Evolutionary conservation across 2,329 filamentous ascomycete genomes (phyloP).

Genomic region (Teratosphaeria epicoccoides): DNA sequence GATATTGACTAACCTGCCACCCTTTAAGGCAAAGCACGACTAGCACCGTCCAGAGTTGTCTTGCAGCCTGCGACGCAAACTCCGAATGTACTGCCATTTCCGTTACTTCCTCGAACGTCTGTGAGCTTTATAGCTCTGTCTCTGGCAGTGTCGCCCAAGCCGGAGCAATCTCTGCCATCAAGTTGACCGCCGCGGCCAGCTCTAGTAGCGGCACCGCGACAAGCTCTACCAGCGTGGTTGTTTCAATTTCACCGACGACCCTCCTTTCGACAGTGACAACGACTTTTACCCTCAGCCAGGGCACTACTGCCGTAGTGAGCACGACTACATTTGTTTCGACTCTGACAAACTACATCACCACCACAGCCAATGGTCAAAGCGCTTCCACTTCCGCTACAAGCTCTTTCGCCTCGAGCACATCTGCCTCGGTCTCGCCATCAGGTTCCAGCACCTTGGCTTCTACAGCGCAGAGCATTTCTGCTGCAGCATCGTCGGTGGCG

Average conservation of each 20-base stretch:
- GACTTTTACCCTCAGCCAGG: not conserved
- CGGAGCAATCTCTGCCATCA: not conserved
- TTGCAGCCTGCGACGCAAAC: not conserved
- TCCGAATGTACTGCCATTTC: not conserved
- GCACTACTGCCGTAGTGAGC: not conserved
- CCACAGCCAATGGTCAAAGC: not conserved
- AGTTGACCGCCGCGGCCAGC: not conserved
- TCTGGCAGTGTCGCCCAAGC: not conserved
- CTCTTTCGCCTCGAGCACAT: not conserved
- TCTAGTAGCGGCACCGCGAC: not conserved
- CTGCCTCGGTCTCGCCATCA: not conserved
- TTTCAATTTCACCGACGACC: not conserved
- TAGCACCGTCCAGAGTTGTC: not conserved
- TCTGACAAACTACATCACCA: not conserved
- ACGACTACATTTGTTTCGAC: not conserved
- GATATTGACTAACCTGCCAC: no score
- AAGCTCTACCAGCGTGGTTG: not conserved
- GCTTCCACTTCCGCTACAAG: not conserved
- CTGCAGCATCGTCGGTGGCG: not conserved
- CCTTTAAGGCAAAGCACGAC: not conserved
- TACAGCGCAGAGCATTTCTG: not conserved
- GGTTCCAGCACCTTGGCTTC: no score
- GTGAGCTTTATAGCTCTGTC: not conserved
- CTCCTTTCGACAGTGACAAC: not conserved
- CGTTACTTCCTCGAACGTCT: not conserved